Base-by-base conservation (phyloP, 2,329 filamentous ascomycete species). In the Ceratocystis huliohia region DNA sequence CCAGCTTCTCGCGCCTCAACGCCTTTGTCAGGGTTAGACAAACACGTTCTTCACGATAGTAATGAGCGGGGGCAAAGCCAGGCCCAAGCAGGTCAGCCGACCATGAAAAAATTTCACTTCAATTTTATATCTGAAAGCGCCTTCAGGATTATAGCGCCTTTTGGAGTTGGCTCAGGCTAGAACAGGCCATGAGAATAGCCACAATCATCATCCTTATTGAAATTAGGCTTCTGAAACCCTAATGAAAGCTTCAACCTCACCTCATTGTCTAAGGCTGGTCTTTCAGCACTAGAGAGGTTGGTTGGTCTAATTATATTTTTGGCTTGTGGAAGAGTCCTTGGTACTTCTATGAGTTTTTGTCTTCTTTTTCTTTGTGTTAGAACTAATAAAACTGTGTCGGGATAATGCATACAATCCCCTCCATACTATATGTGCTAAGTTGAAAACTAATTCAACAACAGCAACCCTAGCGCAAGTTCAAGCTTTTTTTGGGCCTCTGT, bases 41-140 rank as follows among this genome's bases (percentile, higher is more conserved):
- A 33, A 33, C 22, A 20, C 41, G 4, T 33, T 50, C 41, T 22
- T 45, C 45, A 53, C 45, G 44, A 63, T 28, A 50, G 13, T 5
- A 37, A 63, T n/a, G 33, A 48, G 28, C 4, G 44, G 44, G 30
- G 28, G n/a, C 17, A 8, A 30, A 46, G 25, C 25, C 22, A 63
- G 22, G 61, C 8, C 22, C 41, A 53, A 63, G 44, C 15, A 63
- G 45, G 61, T 63, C 61, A 63, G 41, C 61, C 48, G 61, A 63
- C 61, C 61, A 63, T 28, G 44, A 63, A 63, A 50, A 63, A 37
- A 50, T 48, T 63, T 63, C 44, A 22, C 37, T 1, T 10, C 45
- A 63, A 63, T 48, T 25, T 63, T 46, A 41, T 37, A 22, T 41
- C 17, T 37, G 25, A 25, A 15, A 10, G 48, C 22, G 25, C 45